Base-by-base conservation (phyloP, 257 asterid genomes). In the Gentiana dahurica region DNA sequence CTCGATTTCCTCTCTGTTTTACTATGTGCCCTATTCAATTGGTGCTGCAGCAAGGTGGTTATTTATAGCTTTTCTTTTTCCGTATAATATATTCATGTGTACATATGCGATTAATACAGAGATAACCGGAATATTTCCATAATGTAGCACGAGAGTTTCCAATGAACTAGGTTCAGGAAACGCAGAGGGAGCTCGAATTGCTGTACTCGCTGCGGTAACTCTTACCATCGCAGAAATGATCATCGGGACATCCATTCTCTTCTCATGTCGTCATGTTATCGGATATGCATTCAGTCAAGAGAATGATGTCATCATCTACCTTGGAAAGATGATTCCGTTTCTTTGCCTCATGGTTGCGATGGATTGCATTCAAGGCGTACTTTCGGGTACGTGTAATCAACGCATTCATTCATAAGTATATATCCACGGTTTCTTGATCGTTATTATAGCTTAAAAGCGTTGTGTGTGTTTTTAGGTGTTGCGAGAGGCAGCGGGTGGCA, bases 41-140 rank as follows among this genome's bases (percentile, higher is more conserved):
- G 82, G 85, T 38, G 76, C 83, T 65, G 85, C 85, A 43, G 87
- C 84, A 58, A 83, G 92, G 92, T 82, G 12, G 10, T 24, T 24
- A 73, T n/a, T 24, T 24, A 73, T n/a, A 50, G 43, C 46, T n/a
- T 5, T 39, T 36, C 36, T 39, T 4, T 39, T 39, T 39, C 46
- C 46, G 9, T 41, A 5, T 3, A 5, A 1, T 41, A 41, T 41
- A 3, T 41, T 4, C 46, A 41, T 4, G 3, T 41, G 8, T 41
- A 41, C 7, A 43, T 11, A 6, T n/a, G n/a, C 8, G 9, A 41
- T 41, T 41, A 41, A 5, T 1, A 86, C 83, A 82, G 12, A 85
- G 79, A 49, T 78, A 82, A 51, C 80, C 55, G 67, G 60, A 82
- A 50, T 24, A 62, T 65, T 53, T 79, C 68, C 11, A 85, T 33